Evolutionary conservation across 768 basidiomycete species (phyloP).

Genomic region (Leccinum fibrillosum): DNA sequence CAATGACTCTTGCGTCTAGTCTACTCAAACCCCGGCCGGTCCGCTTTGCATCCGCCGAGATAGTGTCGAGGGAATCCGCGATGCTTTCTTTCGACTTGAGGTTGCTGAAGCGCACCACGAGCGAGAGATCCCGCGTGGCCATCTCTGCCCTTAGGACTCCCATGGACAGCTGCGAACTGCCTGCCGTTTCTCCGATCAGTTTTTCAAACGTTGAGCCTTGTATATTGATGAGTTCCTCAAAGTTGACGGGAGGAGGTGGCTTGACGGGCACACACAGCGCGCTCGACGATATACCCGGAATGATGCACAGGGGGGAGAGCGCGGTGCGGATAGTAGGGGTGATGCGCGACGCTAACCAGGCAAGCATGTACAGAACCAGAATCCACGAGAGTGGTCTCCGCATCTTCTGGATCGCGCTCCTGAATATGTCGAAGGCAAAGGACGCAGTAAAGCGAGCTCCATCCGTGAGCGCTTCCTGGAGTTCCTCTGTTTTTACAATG

Average conservation of each 20-base stretch:
- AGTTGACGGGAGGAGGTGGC: constrained; percentile 46
- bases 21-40: constrained; percentile 58
- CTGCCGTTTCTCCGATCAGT: constrained; percentile 55
- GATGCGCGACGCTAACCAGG: constrained; percentile 40
- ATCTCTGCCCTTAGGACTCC: constrained; percentile 76
- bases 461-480: constrained; percentile 20
- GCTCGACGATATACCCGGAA: constrained; percentile 56
- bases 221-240: constrained; percentile 54
- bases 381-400: constrained; percentile 55
- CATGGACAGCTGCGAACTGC: constrained; percentile 57
- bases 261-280: constrained; percentile 37
- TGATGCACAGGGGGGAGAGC: constrained; percentile 55
- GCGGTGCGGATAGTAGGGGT: constrained; percentile 42
- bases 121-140: constrained; percentile 66
- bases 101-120: constrained; percentile 60
- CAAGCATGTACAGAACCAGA: constrained; percentile 49
- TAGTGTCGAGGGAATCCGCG: constrained; percentile 47
- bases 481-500: constrained; percentile 25
- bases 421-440: constrained; percentile 50
- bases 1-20: constrained; percentile 64
- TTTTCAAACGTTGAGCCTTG: constrained; percentile 63
- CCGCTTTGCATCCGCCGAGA: constrained; percentile 59
- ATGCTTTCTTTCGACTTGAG: constrained; percentile 58
- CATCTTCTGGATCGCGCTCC: constrained; percentile 46
- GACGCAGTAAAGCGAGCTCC: constrained; percentile 27